Percentiles rank a stretch among this genome's conserved stretches.
phyloP scores from a whole-genome alignment of 129 eudicot genomes.

The Rutidosis leptorrhynchoides region DNA sequence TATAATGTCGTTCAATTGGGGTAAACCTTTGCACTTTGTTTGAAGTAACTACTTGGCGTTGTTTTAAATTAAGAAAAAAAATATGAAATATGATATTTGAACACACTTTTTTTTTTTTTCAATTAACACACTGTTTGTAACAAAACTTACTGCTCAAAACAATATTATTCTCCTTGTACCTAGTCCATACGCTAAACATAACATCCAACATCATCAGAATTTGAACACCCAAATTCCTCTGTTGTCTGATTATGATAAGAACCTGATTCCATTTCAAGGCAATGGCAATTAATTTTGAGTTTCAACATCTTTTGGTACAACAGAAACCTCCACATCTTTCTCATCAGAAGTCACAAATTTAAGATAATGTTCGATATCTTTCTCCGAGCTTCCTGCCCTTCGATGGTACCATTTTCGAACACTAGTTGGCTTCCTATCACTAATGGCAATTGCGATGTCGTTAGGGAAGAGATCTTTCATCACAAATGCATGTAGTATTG shows the following conservation, averaged over 20 bases:
- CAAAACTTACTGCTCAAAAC: slow-evolving; percentile 24
- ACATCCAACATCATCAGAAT: slow-evolving; percentile 36
- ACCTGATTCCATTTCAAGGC: slow-evolving; percentile 9
- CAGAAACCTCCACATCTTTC: slow-evolving; percentile 27
- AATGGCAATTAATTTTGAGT: slow-evolving; percentile 24
- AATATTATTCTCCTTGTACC: not conserved
- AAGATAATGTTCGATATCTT: slow-evolving; percentile 48
- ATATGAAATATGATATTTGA: too few species aligned
- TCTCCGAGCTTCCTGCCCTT: slow-evolving; percentile 45
- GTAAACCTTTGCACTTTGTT: too few species aligned
- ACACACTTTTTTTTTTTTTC: too few species aligned
- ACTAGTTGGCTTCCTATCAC: slow-evolving; percentile 48
- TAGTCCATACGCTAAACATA: not conserved
- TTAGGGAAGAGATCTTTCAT: slow-evolving; percentile 70
- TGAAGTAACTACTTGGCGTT: too few species aligned
- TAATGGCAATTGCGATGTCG: slow-evolving; percentile 79
- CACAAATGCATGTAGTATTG: slow-evolving; percentile 69
- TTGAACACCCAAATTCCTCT: slow-evolving; percentile 22
- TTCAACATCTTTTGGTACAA: slow-evolving; percentile 25
- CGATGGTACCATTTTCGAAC: slow-evolving; percentile 54
- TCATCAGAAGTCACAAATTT: slow-evolving; percentile 41
- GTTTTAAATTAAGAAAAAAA: too few species aligned
- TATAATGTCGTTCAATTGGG: too few species aligned
- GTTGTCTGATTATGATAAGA: slow-evolving; percentile 4
- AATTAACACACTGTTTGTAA: not conserved